Evolutionary conservation across 2,329 filamentous ascomycete species (phyloP).

Genomic region (Epichloe bromicola): DNA sequence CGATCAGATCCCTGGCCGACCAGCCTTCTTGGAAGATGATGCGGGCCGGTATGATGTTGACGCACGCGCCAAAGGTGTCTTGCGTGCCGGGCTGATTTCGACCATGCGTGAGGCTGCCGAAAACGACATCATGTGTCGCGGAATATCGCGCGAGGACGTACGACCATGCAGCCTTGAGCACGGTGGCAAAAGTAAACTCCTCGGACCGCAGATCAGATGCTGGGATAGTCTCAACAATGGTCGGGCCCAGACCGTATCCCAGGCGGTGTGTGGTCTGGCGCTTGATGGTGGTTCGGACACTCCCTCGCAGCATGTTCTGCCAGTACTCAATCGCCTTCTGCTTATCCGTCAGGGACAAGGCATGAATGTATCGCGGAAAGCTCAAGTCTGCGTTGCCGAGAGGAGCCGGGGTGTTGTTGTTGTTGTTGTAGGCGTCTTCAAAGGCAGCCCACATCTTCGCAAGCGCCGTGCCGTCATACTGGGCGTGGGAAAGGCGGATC

Average conservation of each 20-base stretch:
- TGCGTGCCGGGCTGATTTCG: slow-evolving; percentile 4
- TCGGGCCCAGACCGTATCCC: neutral
- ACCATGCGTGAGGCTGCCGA: slow-evolving; percentile 1
- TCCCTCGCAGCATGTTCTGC: slow-evolving; percentile 1
- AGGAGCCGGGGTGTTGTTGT: neutral
- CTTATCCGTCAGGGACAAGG: neutral
- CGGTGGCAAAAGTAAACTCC: slow-evolving; percentile 1
- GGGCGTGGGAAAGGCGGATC: slow-evolving; percentile 1
- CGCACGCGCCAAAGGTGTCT: neutral
- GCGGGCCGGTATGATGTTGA: neutral
- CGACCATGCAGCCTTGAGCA: neutral
- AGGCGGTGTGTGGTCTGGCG: slow-evolving; percentile 1
- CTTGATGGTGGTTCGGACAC: neutral
- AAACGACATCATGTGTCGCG: slow-evolving; percentile 1
- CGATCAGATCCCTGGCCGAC: neutral
- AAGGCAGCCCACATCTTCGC: slow-evolving; percentile 1
- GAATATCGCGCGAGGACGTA: slow-evolving; percentile 1
- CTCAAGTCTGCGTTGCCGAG: neutral
- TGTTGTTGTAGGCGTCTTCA: neutral
- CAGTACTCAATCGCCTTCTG: neutral
- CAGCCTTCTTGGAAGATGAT: neutral
- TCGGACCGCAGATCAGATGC: neutral
- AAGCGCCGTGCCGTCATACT: slow-evolving; percentile 4
- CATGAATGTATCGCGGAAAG: neutral
- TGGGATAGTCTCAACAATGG: neutral